Evolutionary conservation across 2,329 filamentous ascomycete species (phyloP), one percentile per base, ranked within the genome.

Genomic region (Curvularia verruculosa): DNA sequence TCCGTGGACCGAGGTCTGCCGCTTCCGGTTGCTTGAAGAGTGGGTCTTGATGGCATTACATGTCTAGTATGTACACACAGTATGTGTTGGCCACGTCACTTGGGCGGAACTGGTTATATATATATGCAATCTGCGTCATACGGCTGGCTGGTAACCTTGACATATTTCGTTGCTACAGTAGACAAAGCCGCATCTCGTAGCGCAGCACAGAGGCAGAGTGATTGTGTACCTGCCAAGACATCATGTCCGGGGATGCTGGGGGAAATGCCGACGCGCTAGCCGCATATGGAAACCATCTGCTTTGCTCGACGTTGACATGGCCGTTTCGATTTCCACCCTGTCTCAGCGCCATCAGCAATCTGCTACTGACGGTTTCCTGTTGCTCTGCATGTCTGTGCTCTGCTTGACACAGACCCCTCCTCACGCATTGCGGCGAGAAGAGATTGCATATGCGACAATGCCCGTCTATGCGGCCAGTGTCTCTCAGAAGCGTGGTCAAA

Each of bases 1-100:
- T 54, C 52, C 52, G 40, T 52, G 55, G 52, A 52, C 66, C 66
- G 66, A 68, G 66, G 66, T 52, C 49, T 44, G 48, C 24, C 46
- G 31, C 6, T 18, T 26, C 29, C 46, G 34, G 46, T 24, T 37
- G 13, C 37, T 28, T 28, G 24, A 24, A 13, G n/a, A n/a, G n/a
- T 50, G 24, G 15, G 19, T 5, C 39, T 24, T 13, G 13, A 34
- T 34, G 31, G 12, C 31, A 24, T 15, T 13, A 24, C 39, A 24
- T 21, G 10, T 10, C 9, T 10, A 1, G 12, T 24, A 29, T 29
- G 28, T 9, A 29, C 8, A 9, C 28, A 29, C 9, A 10, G 19
- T 9, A 19, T 3, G 6, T 41, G 19, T 24, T 13, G 21, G 39
- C 39, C 10, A 41, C 23, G 39, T 15, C 39, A 24, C 39, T 23